Evolutionary conservation across 768 basidiomycete genomes (phyloP).

Genomic region (Russula vinacea): DNA sequence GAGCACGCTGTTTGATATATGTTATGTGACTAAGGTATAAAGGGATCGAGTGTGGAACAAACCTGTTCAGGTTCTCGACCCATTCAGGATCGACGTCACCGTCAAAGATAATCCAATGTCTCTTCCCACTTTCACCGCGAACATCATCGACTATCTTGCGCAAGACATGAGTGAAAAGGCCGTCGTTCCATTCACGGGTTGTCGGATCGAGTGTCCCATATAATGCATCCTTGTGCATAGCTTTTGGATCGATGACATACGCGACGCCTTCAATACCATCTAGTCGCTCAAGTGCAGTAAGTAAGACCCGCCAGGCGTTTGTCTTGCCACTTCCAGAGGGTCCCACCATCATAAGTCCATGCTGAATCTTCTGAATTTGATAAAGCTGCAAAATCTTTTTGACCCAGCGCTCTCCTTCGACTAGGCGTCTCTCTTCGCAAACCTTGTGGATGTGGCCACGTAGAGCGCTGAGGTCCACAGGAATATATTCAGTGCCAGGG

Average conservation of each 20-base stretch:
- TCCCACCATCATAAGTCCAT: conserved; percentile 99
- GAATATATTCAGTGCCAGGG: conserved; percentile 89
- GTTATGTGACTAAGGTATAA: conserved; percentile 9
- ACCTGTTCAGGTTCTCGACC: conserved; percentile 99
- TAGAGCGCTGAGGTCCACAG: conserved; percentile 83
- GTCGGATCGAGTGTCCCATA: conserved; percentile 97
- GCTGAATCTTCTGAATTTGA: conserved; percentile 99
- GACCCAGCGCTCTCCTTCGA: conserved; percentile 85
- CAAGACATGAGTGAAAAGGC: conserved; percentile 94
- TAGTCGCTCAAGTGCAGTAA: conserved; percentile 84
- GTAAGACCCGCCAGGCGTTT: conserved; percentile 92
- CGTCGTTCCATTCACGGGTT: conserved; percentile 99
- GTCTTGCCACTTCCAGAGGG: conserved; percentile 97
- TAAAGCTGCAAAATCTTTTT: conserved; percentile 96
- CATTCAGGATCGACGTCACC: conserved; percentile 99
- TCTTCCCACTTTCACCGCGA: conserved; percentile 91
- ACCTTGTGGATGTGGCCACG: conserved; percentile 83
- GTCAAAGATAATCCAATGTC: conserved; percentile 99
- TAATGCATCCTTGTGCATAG: conserved; percentile 96
- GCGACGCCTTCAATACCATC: conserved; percentile 90
- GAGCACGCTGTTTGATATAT: conserved; percentile 63
- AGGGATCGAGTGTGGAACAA: conserved; percentile 26
- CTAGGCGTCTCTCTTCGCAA: conserved; percentile 81
- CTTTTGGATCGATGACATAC: conserved; percentile 98
- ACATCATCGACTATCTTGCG: conserved; percentile 99